Evolutionary conservation across 257 asterid species (phyloP).

Genomic region (Jacaranda copaia): DNA sequence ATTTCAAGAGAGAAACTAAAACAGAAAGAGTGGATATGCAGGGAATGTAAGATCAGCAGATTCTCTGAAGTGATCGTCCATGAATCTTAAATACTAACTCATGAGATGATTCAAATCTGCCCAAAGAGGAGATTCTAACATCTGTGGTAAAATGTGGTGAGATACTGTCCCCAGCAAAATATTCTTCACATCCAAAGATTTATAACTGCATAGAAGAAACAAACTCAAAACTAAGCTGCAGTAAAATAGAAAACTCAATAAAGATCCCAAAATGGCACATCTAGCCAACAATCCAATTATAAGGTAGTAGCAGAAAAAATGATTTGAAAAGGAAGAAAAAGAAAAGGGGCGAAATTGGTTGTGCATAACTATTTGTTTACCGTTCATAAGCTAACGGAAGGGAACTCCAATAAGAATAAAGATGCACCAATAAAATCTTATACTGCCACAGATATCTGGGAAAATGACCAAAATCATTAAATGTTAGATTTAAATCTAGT

Average conservation of each 20-base stretch:
- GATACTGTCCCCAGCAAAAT: slow-evolving; percentile 89
- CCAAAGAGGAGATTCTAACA: slow-evolving; percentile 73
- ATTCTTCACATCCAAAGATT: slow-evolving; percentile 94
- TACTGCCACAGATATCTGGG: slow-evolving; percentile 88
- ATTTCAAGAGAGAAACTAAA: slow-evolving; percentile 3
- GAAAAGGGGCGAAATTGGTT: slow-evolving; percentile 4
- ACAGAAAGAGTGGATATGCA: slow-evolving; percentile 57
- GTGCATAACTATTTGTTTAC: slow-evolving; percentile 47
- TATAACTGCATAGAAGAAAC: slow-evolving; percentile 64
- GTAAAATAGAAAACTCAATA: slow-evolving; percentile 24
- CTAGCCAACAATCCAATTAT: slow-evolving; percentile 6
- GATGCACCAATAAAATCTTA: slow-evolving; percentile 83
- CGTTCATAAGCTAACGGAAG: slow-evolving; percentile 90
- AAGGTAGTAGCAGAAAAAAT: slow-evolving; percentile 28
- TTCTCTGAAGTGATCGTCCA: slow-evolving; percentile 94
- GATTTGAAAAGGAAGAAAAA: slow-evolving; percentile 2
- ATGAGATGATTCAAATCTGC: slow-evolving; percentile 66
- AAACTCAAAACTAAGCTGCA: slow-evolving; percentile 34
- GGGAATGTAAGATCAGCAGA: slow-evolving; percentile 97
- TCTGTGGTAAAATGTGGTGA: slow-evolving; percentile 90
- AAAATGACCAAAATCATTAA: slow-evolving; percentile 23
- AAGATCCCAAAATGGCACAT: slow-evolving; percentile 1
- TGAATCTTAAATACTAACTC: slow-evolving; percentile 76
- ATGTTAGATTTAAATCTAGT: slow-evolving; percentile 22
- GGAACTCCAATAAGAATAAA: slow-evolving; percentile 89